Evolutionary conservation across 2,329 filamentous ascomycete genomes (phyloP).

Genomic region (Arthrobotrys entomopaga): DNA sequence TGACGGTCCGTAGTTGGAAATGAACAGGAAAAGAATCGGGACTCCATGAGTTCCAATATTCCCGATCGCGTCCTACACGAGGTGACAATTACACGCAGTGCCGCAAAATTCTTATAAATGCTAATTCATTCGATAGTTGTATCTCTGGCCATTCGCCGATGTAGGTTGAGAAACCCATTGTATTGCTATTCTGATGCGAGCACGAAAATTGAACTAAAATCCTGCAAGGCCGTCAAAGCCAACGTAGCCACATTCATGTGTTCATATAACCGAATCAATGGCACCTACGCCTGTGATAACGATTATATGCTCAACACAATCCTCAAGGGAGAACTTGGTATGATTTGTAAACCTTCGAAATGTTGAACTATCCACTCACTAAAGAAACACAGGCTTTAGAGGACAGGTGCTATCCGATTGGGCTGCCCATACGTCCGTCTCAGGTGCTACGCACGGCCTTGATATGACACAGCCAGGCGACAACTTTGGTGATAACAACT

Average conservation of each 20-base stretch:
- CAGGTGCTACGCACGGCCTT: slow-evolving; percentile 67
- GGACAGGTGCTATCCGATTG: slow-evolving; percentile 68
- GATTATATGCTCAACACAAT: slow-evolving; percentile 78
- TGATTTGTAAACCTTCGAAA: neutral
- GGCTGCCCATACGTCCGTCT: slow-evolving; percentile 62
- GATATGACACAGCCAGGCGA: slow-evolving; percentile 94
- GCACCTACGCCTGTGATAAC: slow-evolving; percentile 83
- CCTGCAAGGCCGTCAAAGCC: slow-evolving; percentile 30
- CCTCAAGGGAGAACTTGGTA: slow-evolving; percentile 65
- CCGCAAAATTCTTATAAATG: slow-evolving; percentile 68
- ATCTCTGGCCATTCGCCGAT: slow-evolving; percentile 66
- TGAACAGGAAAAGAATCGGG: slow-evolving; percentile 70
- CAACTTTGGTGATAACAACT: slow-evolving; percentile 76
- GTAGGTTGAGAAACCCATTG: slow-evolving; percentile 10
- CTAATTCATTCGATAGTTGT: slow-evolving; percentile 71
- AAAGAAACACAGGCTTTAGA: slow-evolving; percentile 27
- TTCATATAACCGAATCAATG: slow-evolving; percentile 82
- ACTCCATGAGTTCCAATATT: slow-evolving; percentile 70
- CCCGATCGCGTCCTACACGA: slow-evolving; percentile 72
- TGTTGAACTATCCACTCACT: neutral
- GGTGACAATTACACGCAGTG: slow-evolving; percentile 66
- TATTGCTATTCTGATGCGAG: too few relatives aligned
- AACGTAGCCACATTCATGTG: slow-evolving; percentile 61
- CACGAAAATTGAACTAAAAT: neutral
- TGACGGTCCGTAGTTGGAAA: slow-evolving; percentile 68